Conservation (phyloP, 2,329 filamentous ascomycete species). For the Fusarium caatingaense region DNA sequence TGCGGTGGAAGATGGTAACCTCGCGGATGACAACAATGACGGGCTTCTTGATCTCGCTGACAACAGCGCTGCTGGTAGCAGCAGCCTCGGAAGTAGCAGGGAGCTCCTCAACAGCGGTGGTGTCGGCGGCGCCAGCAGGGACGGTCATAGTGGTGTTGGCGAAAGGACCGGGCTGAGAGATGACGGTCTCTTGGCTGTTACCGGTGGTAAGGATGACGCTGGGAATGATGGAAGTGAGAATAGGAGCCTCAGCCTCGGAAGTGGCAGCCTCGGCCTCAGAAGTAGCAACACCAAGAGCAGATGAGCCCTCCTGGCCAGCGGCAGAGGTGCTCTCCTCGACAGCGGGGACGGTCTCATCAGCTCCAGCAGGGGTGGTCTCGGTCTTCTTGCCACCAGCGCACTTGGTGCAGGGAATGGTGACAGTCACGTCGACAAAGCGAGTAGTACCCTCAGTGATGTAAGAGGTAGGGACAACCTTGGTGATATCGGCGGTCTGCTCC, state of each 20-base stretch:
- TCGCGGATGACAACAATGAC: slow-evolving; percentile 40
- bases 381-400: slow-evolving; percentile 30
- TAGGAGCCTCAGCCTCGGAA: slow-evolving; percentile 13
- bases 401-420: slow-evolving; percentile 37
- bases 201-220: slow-evolving; percentile 40
- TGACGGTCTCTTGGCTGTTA: slow-evolving; percentile 21
- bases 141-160: slow-evolving; percentile 37
- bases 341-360: slow-evolving; percentile 20
- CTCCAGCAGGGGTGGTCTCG: slow-evolving; percentile 11
- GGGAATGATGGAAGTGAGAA: slow-evolving; percentile 33
- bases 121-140: slow-evolving; percentile 15
- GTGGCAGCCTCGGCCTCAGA: slow-evolving; percentile 19
- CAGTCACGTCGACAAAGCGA: slow-evolving; percentile 34
- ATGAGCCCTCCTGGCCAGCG: slow-evolving; percentile 20
- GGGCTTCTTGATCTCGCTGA: slow-evolving; percentile 35
- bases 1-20: slow-evolving; percentile 41
- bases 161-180: slow-evolving; percentile 30
- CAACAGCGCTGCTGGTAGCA: slow-evolving; percentile 29
- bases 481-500: slow-evolving; percentile 32
- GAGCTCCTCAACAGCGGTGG: slow-evolving; percentile 17
- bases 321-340: slow-evolving; percentile 19
- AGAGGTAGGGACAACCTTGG: slow-evolving; percentile 37
- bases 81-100: slow-evolving; percentile 25
- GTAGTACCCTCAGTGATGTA: slow-evolving; percentile 36
- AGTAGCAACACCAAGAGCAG: slow-evolving; percentile 30